Evolutionary conservation across 176 grass and related monocot species (phyloP), one percentile per base, ranked within the genome.

Genomic region (Cenchrus purpureus): DNA sequence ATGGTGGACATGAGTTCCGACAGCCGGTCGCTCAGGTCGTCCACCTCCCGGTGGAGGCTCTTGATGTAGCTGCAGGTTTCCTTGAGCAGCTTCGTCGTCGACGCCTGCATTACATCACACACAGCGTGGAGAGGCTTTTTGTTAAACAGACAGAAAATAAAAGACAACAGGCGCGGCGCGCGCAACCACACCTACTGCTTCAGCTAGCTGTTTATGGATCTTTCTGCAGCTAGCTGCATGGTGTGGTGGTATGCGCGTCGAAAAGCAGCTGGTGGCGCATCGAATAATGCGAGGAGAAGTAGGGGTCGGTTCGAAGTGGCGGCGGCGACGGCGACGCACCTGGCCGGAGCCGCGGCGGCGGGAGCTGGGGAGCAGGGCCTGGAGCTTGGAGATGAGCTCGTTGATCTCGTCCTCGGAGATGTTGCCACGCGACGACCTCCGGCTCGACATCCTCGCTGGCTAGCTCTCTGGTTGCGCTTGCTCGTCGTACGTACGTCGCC

Each of bases 41-140:
- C 95, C 16, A 97, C 95, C 80, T 97, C 95, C 82, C 86, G 90
- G 83, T 97, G 92, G 45, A 97, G 92, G 84, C 90, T 97, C 82
- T 97, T 94, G 90, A 97, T 97, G 90, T 97, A 97, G 94, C 58
- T 97, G 80, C 94, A 97, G 0, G 94, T 97, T 83, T 97, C 94
- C 88, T 94, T 97, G 1, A 97, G 90, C 76, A 97, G 77, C 89
- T 97, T 97, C 78, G 91, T 82, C 61, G 94, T 93, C 22, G 94
- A 97, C 14, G 94, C 69, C 94, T 97, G 87, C 81, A 80, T 81
- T 49, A 66, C 80, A 40, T 37, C 34, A 37, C 34, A 37, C 37
- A 40, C 3, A 40, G 37, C 25, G 25, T 25, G 25, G 1, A 25
- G 51, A 28, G 15, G 56, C 52, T 73, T 80, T 16, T 17, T 19